phyloP scores from a whole-genome alignment of 345 rosid genomes.

The Melaleuca alternifolia region DNA sequence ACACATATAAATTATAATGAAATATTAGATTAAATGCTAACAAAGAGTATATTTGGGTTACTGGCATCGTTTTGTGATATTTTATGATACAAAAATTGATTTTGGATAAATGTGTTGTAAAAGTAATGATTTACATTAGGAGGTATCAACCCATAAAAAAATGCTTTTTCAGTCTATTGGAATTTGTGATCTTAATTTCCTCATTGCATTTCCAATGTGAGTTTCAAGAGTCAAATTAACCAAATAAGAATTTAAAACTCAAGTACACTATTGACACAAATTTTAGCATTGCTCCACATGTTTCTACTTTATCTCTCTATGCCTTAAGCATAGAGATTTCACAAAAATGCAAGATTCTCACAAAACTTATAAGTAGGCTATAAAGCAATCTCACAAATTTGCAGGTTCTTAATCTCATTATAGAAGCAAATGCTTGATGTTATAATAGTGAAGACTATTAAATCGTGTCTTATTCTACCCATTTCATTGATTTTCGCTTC shows the following conservation, averaged over 20 bases:
- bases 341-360: neutral
- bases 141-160: rapidly evolving
- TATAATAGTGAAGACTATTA: neutral
- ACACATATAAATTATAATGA: neutral
- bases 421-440: neutral
- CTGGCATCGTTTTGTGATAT: rapidly evolving
- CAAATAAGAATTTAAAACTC: neutral
- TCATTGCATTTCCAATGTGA: neutral
- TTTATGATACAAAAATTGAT: neutral
- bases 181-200: neutral
- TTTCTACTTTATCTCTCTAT: neutral
- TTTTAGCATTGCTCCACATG: neutral
- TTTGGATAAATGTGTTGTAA: rapidly evolving
- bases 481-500: neutral
- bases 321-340: neutral
- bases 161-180: neutral
- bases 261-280: neutral
- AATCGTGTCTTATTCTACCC: neutral
- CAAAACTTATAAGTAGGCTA: neutral
- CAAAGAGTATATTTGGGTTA: rapidly evolving
- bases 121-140: rapidly evolving
- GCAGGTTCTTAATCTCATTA: neutral
- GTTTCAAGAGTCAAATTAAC: neutral
- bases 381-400: neutral
- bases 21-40: neutral